Percentiles rank a stretch among this genome's conserved stretches.
phyloP scores from a whole-genome alignment of 495 filamentous ascomycete species.

The Penicillium egyptiacum region DNA sequence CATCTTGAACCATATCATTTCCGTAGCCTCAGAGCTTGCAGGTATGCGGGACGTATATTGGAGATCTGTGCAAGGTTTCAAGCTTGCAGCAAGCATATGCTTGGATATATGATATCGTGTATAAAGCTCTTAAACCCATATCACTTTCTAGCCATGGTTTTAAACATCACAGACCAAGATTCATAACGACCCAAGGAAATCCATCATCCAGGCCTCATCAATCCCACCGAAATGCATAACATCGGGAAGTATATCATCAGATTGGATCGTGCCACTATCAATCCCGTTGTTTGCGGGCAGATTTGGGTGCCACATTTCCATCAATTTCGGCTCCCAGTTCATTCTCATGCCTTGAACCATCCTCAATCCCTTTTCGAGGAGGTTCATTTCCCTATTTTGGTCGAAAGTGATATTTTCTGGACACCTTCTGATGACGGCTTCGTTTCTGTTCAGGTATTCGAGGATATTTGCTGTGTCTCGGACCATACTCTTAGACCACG shows the following conservation, averaged over 20 bases:
- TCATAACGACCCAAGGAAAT: slow-evolving; percentile 26
- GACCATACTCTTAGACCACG: slow-evolving; percentile 37
- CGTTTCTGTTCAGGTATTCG: slow-evolving; percentile 23
- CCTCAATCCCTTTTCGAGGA: slow-evolving; percentile 25
- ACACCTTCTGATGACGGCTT: slow-evolving; percentile 17
- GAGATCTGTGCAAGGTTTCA: not conserved
- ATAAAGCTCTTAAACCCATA: not conserved
- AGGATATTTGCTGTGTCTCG: slow-evolving; percentile 33
- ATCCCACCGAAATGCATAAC: slow-evolving; percentile 18
- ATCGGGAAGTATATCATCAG: slow-evolving; percentile 12
- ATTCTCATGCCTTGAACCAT: slow-evolving; percentile 24
- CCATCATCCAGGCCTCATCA: slow-evolving; percentile 31
- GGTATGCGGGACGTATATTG: not conserved
- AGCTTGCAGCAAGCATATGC: not conserved
- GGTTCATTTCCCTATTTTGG: slow-evolving; percentile 14
- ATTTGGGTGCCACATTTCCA: slow-evolving; percentile 26
- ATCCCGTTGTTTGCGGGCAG: slow-evolving; percentile 10
- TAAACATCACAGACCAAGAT: not conserved
- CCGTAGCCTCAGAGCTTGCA: not conserved
- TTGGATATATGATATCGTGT: not conserved
- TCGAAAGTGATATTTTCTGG: slow-evolving; percentile 2
- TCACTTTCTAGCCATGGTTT: not conserved
- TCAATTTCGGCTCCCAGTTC: slow-evolving; percentile 29
- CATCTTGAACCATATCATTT: slow-evolving; percentile 36
- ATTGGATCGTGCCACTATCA: slow-evolving; percentile 7